phyloP scores from a whole-genome alignment of 257 asterid species.

The Mitragyna speciosa region DNA sequence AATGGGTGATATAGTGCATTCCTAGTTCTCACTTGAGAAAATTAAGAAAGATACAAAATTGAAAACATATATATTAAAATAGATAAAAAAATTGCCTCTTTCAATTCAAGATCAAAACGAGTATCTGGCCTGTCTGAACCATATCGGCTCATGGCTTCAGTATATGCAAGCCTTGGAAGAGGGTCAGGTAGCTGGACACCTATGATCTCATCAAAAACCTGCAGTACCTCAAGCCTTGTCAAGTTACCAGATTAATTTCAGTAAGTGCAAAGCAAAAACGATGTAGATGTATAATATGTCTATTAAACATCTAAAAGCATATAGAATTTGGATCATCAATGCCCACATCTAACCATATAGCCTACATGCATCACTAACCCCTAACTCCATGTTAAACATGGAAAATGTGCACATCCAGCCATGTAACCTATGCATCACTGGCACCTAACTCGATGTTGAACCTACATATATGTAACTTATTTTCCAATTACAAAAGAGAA shows the following conservation, averaged over 20 bases:
- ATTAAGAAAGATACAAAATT: not conserved
- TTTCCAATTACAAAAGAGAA: not conserved
- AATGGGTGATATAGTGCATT: not conserved
- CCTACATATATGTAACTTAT: not conserved
- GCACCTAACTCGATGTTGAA: not conserved
- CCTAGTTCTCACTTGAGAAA: not conserved
- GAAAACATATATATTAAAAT: not conserved
- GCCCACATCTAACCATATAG: not conserved
- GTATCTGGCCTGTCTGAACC: conserved; percentile 95
- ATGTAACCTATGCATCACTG: not conserved
- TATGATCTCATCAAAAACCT: conserved; percentile 82
- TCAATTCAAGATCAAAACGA: conserved; percentile 79
- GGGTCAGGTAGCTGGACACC: conserved; percentile 87
- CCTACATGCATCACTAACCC: not conserved
- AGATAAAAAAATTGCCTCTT: conserved; percentile 57
- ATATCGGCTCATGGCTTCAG: conserved; percentile 82
- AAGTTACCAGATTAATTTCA: conserved; percentile 11
- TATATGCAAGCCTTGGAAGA: conserved; percentile 88
- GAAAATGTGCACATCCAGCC: not conserved
- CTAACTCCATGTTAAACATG: not conserved
- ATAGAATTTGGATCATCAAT: not conserved
- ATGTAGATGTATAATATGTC: not conserved
- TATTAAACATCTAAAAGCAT: not conserved
- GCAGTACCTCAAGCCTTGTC: conserved; percentile 29
- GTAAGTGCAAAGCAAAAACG: not conserved